phyloP scores from a whole-genome alignment of 306 rosid species.

The Begonia fuchsioides region DNA sequence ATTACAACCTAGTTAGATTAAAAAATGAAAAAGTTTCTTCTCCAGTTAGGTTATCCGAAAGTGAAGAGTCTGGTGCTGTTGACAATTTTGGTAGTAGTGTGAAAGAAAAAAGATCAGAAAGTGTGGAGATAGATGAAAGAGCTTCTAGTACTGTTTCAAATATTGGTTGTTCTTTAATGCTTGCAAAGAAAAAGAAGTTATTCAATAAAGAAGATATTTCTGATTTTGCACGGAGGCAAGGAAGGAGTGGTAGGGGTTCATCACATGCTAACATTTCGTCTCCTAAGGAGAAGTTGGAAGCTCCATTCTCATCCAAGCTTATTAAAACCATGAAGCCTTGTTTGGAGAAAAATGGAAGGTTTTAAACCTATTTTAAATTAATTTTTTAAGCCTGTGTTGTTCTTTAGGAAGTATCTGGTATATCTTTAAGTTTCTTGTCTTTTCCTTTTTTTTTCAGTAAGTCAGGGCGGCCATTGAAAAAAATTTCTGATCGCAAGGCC shows the following conservation, averaged over 20 bases:
- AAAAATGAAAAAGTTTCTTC: too few relatives aligned
- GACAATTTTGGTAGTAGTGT: slow-evolving; percentile 60
- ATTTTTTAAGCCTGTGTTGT: too few relatives aligned
- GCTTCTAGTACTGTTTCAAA: slow-evolving; percentile 55
- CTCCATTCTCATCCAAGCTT: slow-evolving; percentile 35
- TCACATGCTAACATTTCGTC: slow-evolving; percentile 30
- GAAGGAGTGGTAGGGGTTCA: slow-evolving; percentile 76
- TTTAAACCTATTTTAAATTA: too few relatives aligned
- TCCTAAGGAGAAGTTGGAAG: slow-evolving; percentile 42
- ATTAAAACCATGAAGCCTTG: slow-evolving; percentile 29
- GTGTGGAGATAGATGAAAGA: slow-evolving; percentile 53
- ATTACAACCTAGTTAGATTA: too few relatives aligned
- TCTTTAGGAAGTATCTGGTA: background rate
- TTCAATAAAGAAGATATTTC: slow-evolving; percentile 78
- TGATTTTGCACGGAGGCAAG: slow-evolving; percentile 95
- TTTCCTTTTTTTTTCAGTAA: slow-evolving; percentile 57
- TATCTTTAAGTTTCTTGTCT: slow-evolving; percentile 12
- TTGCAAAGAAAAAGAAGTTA: slow-evolving; percentile 68
- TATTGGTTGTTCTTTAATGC: slow-evolving; percentile 36
- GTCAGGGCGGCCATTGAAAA: slow-evolving; percentile 98
- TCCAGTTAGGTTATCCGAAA: slow-evolving; percentile 39
- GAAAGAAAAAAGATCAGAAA: slow-evolving; percentile 49
- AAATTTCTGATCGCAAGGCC: slow-evolving; percentile 85
- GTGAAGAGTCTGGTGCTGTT: slow-evolving; percentile 87
- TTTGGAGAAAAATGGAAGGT: slow-evolving; percentile 72